Base-by-base conservation (phyloP, 1,284 basidiomycete genomes). In the Leccinum brunneo-olivaceum region DNA sequence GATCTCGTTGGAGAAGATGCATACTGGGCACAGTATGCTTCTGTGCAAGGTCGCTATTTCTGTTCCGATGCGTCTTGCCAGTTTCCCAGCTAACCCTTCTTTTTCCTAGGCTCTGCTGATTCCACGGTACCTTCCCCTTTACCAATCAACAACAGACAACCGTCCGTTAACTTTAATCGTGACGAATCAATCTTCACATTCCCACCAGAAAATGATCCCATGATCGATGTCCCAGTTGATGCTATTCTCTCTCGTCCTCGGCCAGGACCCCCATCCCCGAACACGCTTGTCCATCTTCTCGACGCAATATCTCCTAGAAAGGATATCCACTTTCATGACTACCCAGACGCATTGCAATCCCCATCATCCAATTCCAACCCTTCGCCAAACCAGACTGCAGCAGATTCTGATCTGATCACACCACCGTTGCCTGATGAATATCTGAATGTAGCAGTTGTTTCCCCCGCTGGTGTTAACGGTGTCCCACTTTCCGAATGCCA, bases 11-110 rank as follows among this genome's bases (percentile, higher is more conserved):
- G 39, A 28, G 83, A 85, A 55, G 84, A 86, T 50, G 80, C 80
- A 4, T 86, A 87, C 54, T 86, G 84, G 82, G 81, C 80, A 16
- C 79, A 70, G 43, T 85, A 86, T 56, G 65, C 77, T 34, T 69
- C 70, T 21, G 73, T 85, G 8, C 81, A 86, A 61, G 84, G 84
- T 83, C 51, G 54, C 65, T 54, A 41, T 48, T 35, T 49, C 48
- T 43, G 23, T 27, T 10, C 34, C 42, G 36, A 37, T 37, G 28
- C 29, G 43, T 35, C 34, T 20, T 27, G 30, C 39, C 25, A 36
- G 23, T 11, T 18, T 47, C 36, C 20, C 35, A 42, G 18, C 33
- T 51, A 12, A 56, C 19, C 6, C 23, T 6, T 48, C n/a, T 6
- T 15, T 37, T 25, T 16, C 42, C 25, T 33, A 61, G 58, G 58